Evolutionary conservation across 768 basidiomycete genomes (phyloP).

Genomic region (Collybia nuda): DNA sequence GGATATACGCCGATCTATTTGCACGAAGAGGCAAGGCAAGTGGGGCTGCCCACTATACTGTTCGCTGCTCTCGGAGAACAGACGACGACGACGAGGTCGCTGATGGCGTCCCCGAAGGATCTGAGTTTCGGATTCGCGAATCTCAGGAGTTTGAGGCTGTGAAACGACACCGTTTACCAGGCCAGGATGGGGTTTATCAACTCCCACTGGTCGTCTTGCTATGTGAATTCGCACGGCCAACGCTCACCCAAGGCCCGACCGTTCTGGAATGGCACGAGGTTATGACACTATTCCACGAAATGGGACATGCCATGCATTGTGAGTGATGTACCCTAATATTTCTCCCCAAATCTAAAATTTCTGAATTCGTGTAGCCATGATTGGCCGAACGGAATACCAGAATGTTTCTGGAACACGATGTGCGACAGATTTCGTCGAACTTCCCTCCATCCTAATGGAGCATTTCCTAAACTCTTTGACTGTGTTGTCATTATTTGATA

Average conservation of each 20-base stretch:
- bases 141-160: slow-evolving; percentile 65
- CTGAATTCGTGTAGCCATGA: slow-evolving; percentile 72
- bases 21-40: slow-evolving; percentile 80
- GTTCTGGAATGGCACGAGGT: slow-evolving; percentile 91
- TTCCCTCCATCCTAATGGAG: slow-evolving; percentile 99
- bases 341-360: slow-evolving; percentile 1
- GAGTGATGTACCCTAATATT: slow-evolving; percentile 30
- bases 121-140: slow-evolving; percentile 39
- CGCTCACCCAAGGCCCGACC: slow-evolving; percentile 61
- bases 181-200: slow-evolving; percentile 73
- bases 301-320: slow-evolving; percentile 99
- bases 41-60: slow-evolving; percentile 97
- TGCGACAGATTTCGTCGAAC: slow-evolving; percentile 96
- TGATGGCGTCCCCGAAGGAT: slow-evolving; percentile 49
- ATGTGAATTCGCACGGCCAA: slow-evolving; percentile 79
- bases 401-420: slow-evolving; percentile 97
- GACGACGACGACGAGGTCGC: slow-evolving; percentile 85
- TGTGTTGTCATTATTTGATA: slow-evolving; percentile 79
- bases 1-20: slow-evolving; percentile 95
- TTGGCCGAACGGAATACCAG: slow-evolving; percentile 95
- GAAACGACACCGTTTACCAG: slow-evolving; percentile 58
- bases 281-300: slow-evolving; percentile 94
- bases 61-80: slow-evolving; percentile 88
- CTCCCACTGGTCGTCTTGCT: slow-evolving; percentile 89
- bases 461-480: slow-evolving; percentile 86